Percentiles rank a stretch among this genome's conserved stretches.
These are phyloP conservation scores for Trichoderma sp. DNA, from an alignment of 2,329 filamentous ascomycete genomes.

Conservation along the genomic window DNA sequence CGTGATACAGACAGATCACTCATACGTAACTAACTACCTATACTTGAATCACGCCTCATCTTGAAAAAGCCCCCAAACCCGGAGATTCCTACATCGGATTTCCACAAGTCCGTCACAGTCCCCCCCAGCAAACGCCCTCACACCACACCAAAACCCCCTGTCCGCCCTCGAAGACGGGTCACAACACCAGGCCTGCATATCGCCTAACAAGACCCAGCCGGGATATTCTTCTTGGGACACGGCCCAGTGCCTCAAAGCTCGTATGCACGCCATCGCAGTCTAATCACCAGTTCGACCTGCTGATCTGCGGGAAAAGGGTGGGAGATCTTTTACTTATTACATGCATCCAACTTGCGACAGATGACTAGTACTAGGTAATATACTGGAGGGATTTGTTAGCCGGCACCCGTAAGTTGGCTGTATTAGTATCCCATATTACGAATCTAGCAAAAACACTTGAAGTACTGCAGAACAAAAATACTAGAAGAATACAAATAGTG, in stretches of 20 bases:
- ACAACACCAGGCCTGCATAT: constrained; percentile 17
- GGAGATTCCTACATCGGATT: background rate
- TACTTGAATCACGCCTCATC: background rate
- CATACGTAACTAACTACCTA: background rate
- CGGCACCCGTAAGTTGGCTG: too few species aligned
- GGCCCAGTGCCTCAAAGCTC: background rate
- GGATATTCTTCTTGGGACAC: background rate
- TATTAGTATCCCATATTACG: too few species aligned
- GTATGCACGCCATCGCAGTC: constrained; percentile 1
- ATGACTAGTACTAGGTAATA: background rate
- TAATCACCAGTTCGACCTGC: background rate
- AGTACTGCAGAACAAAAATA: too few species aligned
- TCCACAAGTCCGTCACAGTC: background rate
- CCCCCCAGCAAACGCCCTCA: background rate
- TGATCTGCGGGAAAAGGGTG: constrained; percentile 1
- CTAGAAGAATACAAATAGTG: too few species aligned
- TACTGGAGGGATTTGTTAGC: too few species aligned
- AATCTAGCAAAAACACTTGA: too few species aligned
- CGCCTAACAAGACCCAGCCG: background rate
- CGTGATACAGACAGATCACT: background rate
- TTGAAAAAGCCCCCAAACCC: background rate
- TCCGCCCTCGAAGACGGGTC: constrained; percentile 8
- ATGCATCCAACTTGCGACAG: background rate
- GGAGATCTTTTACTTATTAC: constrained; percentile 11
- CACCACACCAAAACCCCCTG: background rate